Percentiles rank a stretch among this genome's conserved stretches.
phyloP scores from a whole-genome alignment of 176 grass and related monocot genomes.

The Chloris gayana region DNA sequence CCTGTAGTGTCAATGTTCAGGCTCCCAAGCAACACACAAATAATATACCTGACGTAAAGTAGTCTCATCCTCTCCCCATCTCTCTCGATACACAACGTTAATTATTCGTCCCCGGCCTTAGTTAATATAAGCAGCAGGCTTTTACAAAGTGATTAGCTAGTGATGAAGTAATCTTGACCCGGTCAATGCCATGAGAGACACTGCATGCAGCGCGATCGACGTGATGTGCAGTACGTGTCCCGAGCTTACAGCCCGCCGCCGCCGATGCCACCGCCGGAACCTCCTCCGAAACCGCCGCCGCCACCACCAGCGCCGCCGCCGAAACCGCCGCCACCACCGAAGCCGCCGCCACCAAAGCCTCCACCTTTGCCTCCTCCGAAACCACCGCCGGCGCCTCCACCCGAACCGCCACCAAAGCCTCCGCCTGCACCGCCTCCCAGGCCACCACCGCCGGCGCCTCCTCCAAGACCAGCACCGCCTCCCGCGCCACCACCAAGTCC shows the following conservation, averaged over 20 bases:
- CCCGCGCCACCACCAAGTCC: neutral
- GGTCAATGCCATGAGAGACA: neutral
- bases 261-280: neutral
- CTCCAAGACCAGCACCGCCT: slow-evolving; percentile 19
- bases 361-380: too few species aligned
- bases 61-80: too few species aligned
- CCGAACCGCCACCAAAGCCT: neutral
- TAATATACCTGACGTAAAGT: too few species aligned
- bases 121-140: neutral
- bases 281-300: neutral
- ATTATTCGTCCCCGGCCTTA: too few species aligned
- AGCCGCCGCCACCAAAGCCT: too few species aligned
- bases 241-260: neutral
- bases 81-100: too few species aligned
- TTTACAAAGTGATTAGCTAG: neutral
- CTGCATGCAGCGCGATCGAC: neutral
- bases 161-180: neutral
- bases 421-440: neutral
- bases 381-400: neutral
- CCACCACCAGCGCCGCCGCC: too few species aligned
- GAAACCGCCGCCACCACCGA: neutral
- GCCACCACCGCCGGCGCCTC: neutral
- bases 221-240: too few species aligned
- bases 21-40: too few species aligned
- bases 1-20: too few species aligned